Evolutionary conservation across 768 basidiomycete genomes (phyloP).

Genomic region (Tulasnella sp.): DNA sequence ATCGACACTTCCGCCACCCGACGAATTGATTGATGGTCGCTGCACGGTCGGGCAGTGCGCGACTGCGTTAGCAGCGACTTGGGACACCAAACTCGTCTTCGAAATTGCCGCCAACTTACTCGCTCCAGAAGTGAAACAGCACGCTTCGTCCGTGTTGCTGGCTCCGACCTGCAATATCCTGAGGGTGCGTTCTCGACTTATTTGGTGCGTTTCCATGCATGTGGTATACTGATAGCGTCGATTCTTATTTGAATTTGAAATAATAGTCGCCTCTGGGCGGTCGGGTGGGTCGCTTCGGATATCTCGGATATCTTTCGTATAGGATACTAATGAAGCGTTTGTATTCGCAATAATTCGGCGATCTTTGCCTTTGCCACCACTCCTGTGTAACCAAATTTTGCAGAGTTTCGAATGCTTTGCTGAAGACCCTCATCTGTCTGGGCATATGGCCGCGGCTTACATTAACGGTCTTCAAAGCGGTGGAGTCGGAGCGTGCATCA

Average conservation of each 20-base stretch:
- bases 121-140: constrained; percentile 57
- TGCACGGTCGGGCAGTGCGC: constrained; percentile 43
- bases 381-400: constrained; percentile 43
- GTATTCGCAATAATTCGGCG: constrained; percentile 33
- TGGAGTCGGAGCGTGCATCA: constrained; percentile 66
- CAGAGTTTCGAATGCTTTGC: constrained; percentile 33
- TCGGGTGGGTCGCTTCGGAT: constrained; percentile 25
- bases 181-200: constrained; percentile 37
- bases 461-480: constrained; percentile 65
- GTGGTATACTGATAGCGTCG: neutral
- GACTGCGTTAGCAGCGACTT: constrained; percentile 49
- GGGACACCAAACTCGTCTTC: constrained; percentile 55
- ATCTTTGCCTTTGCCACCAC: constrained; percentile 65
- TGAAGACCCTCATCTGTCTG: constrained; percentile 71
- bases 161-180: constrained; percentile 76
- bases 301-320: constrained; percentile 49
- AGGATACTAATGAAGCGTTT: constrained; percentile 29
- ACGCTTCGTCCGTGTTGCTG: constrained; percentile 59
- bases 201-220: neutral
- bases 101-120: constrained; percentile 53
- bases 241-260: neutral
- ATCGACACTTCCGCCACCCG: neutral
- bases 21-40: neutral
- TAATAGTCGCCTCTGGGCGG: constrained; percentile 33
- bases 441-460: constrained; percentile 64